Evolutionary conservation across 176 grass and related monocot genomes (phyloP), one percentile per base, ranked within the genome.

Genomic region (Otatea glauca): DNA sequence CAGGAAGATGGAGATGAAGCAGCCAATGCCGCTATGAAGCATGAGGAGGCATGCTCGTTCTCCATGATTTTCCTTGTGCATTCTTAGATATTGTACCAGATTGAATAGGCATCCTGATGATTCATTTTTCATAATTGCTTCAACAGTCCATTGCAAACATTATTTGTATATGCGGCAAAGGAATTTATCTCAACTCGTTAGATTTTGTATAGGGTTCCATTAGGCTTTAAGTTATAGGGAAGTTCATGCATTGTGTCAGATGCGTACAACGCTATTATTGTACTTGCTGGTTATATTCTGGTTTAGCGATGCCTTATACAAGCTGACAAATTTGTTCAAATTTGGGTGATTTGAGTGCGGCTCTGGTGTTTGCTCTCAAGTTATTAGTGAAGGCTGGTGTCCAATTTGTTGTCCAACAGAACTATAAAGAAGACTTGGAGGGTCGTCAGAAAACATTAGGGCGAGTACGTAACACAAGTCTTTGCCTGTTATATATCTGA

Each of bases 101-200:
- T 68, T 59, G 42, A 80, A 18, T 53, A 79, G 84, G 39, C 75
- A 44, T 63, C 29, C 68, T 55, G 51, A 87, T 37, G 62, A 79
- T 84, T 69, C 76, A 70, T 70, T 90, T 25, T 35, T 55, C 65
- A 50, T 23, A 60, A 49, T 72, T 78, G 73, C 88, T 90, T 77
- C 73, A 77, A 86, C 56, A 50, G 48, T 42, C n/a, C 60, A 25
- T 81, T 68, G n/a, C 76, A 75, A 84, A 27, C 1, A 17, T 65
- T 66, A 79, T 73, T 63, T 82, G 47, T 86, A 86, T 29, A 86
- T 86, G 84, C 48, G 18, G 25, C 72, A 37, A 65, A 69, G 70
- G 64, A 51, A 48, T 65, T 65, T 23, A 35, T 72, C 34, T 49
- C 14, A 65, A 56, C 64, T 76, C 50, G 6, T 45, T 78, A 43